Evolutionary conservation across 345 rosid genomes (phyloP).

Genomic region (Moringa oleifera): DNA sequence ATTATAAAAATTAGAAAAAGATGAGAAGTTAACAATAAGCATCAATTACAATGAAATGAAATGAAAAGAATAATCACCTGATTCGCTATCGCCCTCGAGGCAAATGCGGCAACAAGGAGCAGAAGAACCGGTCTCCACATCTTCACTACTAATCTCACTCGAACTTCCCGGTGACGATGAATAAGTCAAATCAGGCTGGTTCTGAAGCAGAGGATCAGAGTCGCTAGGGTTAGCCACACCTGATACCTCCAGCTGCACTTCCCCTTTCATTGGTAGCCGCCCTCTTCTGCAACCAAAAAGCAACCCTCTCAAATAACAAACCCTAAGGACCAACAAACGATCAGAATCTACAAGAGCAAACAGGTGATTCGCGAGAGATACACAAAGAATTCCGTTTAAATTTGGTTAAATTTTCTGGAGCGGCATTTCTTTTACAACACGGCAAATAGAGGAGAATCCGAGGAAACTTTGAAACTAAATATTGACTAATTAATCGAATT

Average conservation of each 20-base stretch:
- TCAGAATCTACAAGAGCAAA: no score
- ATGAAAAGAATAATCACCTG: slow-evolving; percentile 26
- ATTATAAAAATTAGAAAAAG: neutral
- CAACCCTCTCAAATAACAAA: neutral
- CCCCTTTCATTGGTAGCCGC: slow-evolving; percentile 43
- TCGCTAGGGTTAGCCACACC: slow-evolving; percentile 41
- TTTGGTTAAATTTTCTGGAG: neutral
- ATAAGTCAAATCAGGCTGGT: slow-evolving; percentile 23
- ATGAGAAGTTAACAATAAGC: neutral
- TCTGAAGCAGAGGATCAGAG: slow-evolving; percentile 62
- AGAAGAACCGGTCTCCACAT: slow-evolving; percentile 61
- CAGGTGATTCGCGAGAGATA: no score
- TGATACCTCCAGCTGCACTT: slow-evolving; percentile 58
- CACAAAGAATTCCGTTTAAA: neutral
- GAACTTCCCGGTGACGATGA: slow-evolving; percentile 22
- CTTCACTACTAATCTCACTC: slow-evolving; percentile 55
- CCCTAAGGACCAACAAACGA: no score
- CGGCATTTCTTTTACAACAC: neutral
- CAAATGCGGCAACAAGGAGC: slow-evolving; percentile 87
- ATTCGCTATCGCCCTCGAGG: slow-evolving; percentile 77
- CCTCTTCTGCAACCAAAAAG: neutral
- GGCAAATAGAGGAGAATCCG: no score
- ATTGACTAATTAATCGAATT: no score
- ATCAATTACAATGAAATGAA: neutral
- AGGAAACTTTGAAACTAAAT: neutral